These are phyloP conservation scores for Gregarina niphandrodes DNA, from an alignment of 169 alveolate species.

Conservation along the genomic window DNA sequence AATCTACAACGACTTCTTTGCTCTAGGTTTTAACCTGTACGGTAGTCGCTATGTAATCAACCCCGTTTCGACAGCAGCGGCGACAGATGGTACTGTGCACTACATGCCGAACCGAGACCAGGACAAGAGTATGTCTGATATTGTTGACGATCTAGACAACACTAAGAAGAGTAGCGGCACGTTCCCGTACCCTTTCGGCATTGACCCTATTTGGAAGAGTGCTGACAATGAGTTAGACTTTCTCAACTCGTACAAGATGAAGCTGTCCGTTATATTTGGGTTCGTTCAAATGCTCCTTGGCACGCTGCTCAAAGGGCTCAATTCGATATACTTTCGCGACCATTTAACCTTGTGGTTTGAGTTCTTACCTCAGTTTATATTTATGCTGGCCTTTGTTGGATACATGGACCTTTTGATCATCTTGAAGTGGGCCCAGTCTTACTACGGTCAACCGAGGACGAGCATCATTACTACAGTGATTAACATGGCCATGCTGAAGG, in stretches of 20 bases:
- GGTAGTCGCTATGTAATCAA: conserved; percentile 30
- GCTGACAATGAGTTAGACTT: conserved; percentile 75
- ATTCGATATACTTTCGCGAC: conserved; percentile 58
- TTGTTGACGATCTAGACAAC: too few relatives aligned
- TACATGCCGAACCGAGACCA: conserved; percentile 13
- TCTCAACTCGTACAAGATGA: conserved; percentile 92
- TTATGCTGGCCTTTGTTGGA: conserved; percentile 74
- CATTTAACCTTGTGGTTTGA: conserved; percentile 75
- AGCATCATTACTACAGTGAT: conserved; percentile 82
- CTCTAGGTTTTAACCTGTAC: conserved; percentile 70
- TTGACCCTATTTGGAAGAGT: conserved; percentile 93
- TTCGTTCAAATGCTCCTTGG: conserved; percentile 74
- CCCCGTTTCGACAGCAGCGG: conserved; percentile 16
- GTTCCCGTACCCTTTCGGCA: conserved; percentile 77
- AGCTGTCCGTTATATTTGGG: conserved; percentile 64
- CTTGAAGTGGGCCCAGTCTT: conserved; percentile 66
- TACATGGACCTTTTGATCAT: conserved; percentile 74
- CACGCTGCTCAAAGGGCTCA: conserved; percentile 66
- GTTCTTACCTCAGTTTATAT: conserved; percentile 81
- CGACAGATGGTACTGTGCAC: conserved; percentile 2
- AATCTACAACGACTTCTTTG: conserved; percentile 86
- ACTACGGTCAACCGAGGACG: conserved; percentile 53
- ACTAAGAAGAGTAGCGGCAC: conserved; percentile 9
- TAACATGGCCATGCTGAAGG: conserved; percentile 58
- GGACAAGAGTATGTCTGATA: conserved; percentile 2